Base-by-base conservation (phyloP, 352 stramenopile genomes). In the Globisporangium carolinianum region DNA sequence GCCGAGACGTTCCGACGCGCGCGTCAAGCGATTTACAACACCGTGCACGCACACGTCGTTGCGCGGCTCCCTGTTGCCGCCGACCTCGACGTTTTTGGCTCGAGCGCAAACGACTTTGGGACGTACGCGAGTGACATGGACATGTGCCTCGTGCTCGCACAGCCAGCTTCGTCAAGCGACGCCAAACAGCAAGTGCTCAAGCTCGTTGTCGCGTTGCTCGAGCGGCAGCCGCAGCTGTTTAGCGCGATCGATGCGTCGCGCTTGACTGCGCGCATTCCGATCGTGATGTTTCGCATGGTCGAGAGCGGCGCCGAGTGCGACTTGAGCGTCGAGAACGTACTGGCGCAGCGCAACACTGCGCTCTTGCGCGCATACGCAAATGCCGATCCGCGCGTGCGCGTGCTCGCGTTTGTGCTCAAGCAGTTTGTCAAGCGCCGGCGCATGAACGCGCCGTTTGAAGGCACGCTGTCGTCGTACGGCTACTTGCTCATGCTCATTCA, bases 301-400 rank as follows among this genome's bases (percentile, higher is more conserved):
- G 65, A 74, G 11, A 77, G 70, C 15, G 75, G 79, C 3, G 83
- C 86, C 46, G 79, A 89, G 57, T 94, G 83, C 57, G 83, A 94
- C 53, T 63, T 94, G 47, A 91, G 82, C 42, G 88, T 99, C 17
- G 91, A 99, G 63, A 99, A 99, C 65, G 80, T 93, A 5, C 74
- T 99, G 14, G 97, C 97, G 1, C 82, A 98, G 63, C 82, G 97
- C 17, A 99, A 99, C 73, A 99, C 97, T 51, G 79, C 79, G 6
- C 68, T 99, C 36, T 73, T 99, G 41, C 83, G 87, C 18, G 82
- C 91, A 1, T 99, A 99, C 61, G 89, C 94, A 0, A 82, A 85
- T 24, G 75, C 79, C 8, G 83, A 95, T 43, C 63, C 68, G 18
- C 85, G 85, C 0, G 79, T 95, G n/a, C 81, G 85, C 3, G 66